Base-by-base conservation (phyloP, 2,329 filamentous ascomycete species). In the Meredithiella fracta region DNA sequence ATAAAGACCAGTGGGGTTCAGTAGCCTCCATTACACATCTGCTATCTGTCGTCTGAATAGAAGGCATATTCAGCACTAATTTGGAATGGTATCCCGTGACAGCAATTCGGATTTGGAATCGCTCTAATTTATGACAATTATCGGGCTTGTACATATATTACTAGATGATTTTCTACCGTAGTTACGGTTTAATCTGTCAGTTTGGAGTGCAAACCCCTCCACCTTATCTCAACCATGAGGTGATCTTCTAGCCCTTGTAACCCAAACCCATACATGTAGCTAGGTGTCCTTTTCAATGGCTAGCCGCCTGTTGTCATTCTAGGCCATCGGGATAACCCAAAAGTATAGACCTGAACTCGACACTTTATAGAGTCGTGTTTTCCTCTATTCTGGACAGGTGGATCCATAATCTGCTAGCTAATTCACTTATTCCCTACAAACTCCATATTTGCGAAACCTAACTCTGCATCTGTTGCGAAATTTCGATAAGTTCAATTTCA, bases 361-460 rank as follows among this genome's bases (percentile, higher is more conserved):
- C 20, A 44, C 11, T 55, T 44, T 40, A 31, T 55, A 25, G 26
- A 47, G 40, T 34, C 53, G 2, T 29, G 40, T 23, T 55, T 55
- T 26, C n/a, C n/a, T n/a, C n/a, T n/a, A n/a, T 25, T 37, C 25
- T 49, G 26, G 22, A 42, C 25, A 29, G 15, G 17, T 55, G 53
- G 47, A 50, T 38, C 47, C 14, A 23, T 15, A 40, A 58, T 59
- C 60, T 34, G 29, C 29, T 34, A 58, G 59, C 60, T 58, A 58
- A 55, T 57, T 60, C 44, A 38, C 51, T 55, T n/a, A 20, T 22
- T 49, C 22, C 15, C 51, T 55, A 57, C 54, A 49, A 51, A 51
- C 40, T 47, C 59, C 57, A 55, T 50, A 51, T 58, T 49, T 49
- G 34, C 53, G 44, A 47, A 58, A 31, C 56, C 42, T 44, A 44